Evolutionary conservation across 2,329 filamentous ascomycete genomes (phyloP).

Genomic region (Colletotrichum lini): DNA sequence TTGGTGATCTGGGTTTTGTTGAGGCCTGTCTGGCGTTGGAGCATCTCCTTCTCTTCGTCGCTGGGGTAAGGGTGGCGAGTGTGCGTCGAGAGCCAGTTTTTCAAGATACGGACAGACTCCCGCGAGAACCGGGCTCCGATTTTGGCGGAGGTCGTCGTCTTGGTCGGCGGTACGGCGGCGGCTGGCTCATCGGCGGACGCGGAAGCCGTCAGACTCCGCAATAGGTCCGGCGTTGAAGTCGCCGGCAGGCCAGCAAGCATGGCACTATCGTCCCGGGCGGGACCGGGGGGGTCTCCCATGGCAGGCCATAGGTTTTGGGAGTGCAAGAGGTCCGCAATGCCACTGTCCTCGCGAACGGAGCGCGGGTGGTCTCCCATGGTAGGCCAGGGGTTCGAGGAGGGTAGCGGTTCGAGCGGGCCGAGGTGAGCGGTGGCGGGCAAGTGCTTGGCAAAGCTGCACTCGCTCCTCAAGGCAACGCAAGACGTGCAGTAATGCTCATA

Average conservation of each 20-base stretch:
- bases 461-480: conserved; percentile 71
- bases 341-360: conserved; percentile 41
- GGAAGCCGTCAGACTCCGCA: conserved; percentile 43
- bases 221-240: conserved; percentile 47
- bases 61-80: conserved; percentile 88
- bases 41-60: conserved; percentile 85
- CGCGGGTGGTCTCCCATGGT: conserved; percentile 47
- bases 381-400: conserved; percentile 45
- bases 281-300: conserved; percentile 47
- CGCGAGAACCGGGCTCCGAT: conserved; percentile 83
- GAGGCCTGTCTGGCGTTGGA: conserved; percentile 84
- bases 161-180: conserved; percentile 43
- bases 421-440: conserved; percentile 16
- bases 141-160: conserved; percentile 65
- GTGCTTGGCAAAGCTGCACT: conserved; percentile 67
- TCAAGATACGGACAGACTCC: conserved; percentile 84
- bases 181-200: conserved; percentile 44
- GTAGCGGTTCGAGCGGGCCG: conserved; percentile 46
- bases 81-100: conserved; percentile 87
- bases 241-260: conserved; percentile 42
- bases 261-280: conserved; percentile 53
- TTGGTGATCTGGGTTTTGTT: conserved; percentile 89
- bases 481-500: conserved; percentile 74
- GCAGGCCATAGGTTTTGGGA: conserved; percentile 45
- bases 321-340: conserved; percentile 50